Evolutionary conservation across 768 basidiomycete genomes (phyloP).

Genomic region (Kwoniella bestiolae): DNA sequence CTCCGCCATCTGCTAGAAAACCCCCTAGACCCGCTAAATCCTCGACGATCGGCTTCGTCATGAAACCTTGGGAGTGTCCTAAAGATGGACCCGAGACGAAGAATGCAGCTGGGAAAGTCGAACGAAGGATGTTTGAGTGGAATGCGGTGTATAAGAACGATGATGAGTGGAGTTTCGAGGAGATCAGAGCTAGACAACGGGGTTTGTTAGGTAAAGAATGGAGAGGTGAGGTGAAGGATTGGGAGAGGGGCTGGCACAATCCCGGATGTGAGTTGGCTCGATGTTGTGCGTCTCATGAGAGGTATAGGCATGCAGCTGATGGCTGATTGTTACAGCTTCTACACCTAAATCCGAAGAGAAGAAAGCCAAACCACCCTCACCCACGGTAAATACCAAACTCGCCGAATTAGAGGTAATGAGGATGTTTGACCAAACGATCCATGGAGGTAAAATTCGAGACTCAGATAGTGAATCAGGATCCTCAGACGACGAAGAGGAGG

Average conservation of each 20-base stretch:
- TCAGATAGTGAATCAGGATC: constrained; percentile 47
- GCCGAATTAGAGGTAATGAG: constrained; percentile 92
- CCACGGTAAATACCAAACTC: constrained; percentile 96
- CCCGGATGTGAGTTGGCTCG: constrained; percentile 48
- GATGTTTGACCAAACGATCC: constrained; percentile 76
- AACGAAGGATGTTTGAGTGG: constrained; percentile 57
- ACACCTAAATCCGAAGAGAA: constrained; percentile 46
- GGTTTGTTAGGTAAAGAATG: constrained; percentile 53
- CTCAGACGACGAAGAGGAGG: constrained; percentile 52
- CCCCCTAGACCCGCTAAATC: constrained; percentile 26
- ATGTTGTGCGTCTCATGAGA: constrained; percentile 2
- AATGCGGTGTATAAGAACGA: constrained; percentile 73
- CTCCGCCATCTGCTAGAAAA: constrained; percentile 46
- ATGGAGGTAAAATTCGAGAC: constrained; percentile 48
- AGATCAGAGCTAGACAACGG: constrained; percentile 60
- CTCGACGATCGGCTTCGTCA: constrained; percentile 10
- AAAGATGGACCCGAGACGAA: constrained; percentile 49
- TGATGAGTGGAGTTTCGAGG: constrained; percentile 81
- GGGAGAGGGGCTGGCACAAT: constrained; percentile 52
- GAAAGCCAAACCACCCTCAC: constrained; percentile 55
- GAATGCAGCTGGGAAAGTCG: constrained; percentile 46
- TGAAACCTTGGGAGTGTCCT: constrained; percentile 48
- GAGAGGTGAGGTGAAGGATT: constrained; percentile 47
- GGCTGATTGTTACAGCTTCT: constrained; percentile 28
- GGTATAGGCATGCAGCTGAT: background rate